phyloP scores from a whole-genome alignment of 2,329 filamentous ascomycete species.

The Colletotrichum sp. region DNA sequence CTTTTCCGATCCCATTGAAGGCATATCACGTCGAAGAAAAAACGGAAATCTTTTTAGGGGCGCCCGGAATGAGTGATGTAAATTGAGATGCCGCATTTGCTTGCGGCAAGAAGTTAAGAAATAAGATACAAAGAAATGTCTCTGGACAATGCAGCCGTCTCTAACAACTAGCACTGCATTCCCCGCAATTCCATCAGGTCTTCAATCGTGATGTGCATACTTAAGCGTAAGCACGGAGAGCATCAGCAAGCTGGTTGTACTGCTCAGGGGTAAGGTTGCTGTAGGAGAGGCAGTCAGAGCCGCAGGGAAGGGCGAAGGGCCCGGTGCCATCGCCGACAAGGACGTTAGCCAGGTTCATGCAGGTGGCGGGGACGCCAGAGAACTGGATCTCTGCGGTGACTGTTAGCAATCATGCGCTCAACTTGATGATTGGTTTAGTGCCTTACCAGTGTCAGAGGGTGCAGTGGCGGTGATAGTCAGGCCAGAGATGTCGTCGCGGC shows the following conservation, averaged over 20 bases:
- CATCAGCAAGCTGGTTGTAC: conserved; percentile 30
- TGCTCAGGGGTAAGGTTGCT: conserved; percentile 19
- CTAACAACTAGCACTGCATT: neutral
- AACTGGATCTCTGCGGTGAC: neutral
- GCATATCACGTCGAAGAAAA: neutral
- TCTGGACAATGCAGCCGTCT: neutral
- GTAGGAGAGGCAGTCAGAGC: conserved; percentile 26
- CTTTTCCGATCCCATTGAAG: neutral
- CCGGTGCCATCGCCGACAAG: conserved; percentile 21
- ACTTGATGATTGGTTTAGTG: neutral
- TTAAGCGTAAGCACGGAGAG: neutral
- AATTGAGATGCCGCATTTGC: neutral
- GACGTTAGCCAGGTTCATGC: conserved; percentile 27
- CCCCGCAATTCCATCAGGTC: neutral
- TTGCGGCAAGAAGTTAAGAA: neutral
- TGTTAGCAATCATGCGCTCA: neutral
- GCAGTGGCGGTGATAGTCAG: conserved; percentile 9
- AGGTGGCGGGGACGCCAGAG: conserved; percentile 21
- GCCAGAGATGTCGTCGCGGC: conserved; percentile 7
- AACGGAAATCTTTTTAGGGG: neutral
- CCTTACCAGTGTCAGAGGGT: neutral
- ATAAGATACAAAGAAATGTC: neutral
- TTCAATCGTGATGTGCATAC: neutral
- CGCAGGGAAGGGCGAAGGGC: conserved; percentile 20
- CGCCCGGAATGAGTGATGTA: neutral